These are phyloP conservation scores for Sugiyamaella boreocaroliniensis DNA, from an alignment of 805 yeast genomes.

Conservation along the genomic window DNA sequence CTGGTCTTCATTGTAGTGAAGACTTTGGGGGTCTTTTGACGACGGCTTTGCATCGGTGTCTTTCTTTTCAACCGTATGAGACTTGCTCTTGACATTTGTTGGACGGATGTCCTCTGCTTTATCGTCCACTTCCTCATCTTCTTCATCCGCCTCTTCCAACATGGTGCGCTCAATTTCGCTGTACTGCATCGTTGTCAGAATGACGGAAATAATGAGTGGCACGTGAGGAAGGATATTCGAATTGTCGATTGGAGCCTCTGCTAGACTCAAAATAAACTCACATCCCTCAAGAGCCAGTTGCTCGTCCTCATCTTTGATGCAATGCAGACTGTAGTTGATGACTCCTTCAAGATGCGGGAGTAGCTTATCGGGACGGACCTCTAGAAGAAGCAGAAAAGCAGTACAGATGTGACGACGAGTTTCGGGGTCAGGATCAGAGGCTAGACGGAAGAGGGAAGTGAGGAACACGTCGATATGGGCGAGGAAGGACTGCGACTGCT, in stretches of 20 bases:
- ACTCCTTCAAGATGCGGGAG: constrained; percentile 81
- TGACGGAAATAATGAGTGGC: constrained; percentile 61
- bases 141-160: constrained; percentile 61
- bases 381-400: constrained; percentile 64
- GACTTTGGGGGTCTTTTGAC: constrained; percentile 7
- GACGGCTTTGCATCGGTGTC: constrained; percentile 9
- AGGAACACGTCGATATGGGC: constrained; percentile 62
- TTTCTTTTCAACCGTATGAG: constrained; percentile 20
- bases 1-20: constrained; percentile 21
- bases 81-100: constrained; percentile 60
- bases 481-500: constrained; percentile 59
- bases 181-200: constrained; percentile 79
- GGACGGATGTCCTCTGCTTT: constrained; percentile 85
- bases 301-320: constrained; percentile 60
- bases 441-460: constrained; percentile 57
- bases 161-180: constrained; percentile 70
- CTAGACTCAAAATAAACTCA: constrained; percentile 74
- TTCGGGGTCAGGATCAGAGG: constrained; percentile 50
- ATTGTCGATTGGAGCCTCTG: constrained; percentile 55
- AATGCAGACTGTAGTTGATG: constrained; percentile 72
- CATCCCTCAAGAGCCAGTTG: constrained; percentile 87
- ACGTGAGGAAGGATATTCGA: constrained; percentile 52
- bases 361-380: constrained; percentile 72
- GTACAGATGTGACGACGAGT: constrained; percentile 72
- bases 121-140: constrained; percentile 73